Base-by-base conservation (phyloP, 108 stramenopile species). In the Discostella stelligeroides region DNA sequence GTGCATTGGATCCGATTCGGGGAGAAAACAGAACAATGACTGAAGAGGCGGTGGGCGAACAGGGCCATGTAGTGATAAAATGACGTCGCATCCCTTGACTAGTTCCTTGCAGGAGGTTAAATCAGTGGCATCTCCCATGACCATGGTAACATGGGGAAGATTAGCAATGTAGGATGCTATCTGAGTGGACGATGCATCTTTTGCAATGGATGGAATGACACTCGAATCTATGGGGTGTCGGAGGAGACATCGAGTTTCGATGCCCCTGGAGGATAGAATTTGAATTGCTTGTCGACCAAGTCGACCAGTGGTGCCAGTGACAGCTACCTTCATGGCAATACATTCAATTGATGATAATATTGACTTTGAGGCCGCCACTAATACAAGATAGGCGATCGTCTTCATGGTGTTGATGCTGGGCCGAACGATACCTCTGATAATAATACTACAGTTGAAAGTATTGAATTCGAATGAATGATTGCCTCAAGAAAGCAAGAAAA, bases 1-100 rank as follows among this genome's bases (percentile, higher is more conserved):
- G 65, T 92, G 90, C 7, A 45, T 75, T 8, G 81, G 70, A 63
- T 84, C 84, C 10, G 77, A 63, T 63, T 82, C 82, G 4, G 70
- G 57, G 3, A 64, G 59, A 37, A 82, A 62, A 0, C 70, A 48
- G 41, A 66, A 60, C n/a, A 82, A 60, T 11, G 78, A 84, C 28
- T 79, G 63, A 18, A 74, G 38, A 10, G 65, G 69, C 10, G 72
- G 41, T 34, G 70, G 72, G 9, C 43, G 73, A 56, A 24, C 79
- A 42, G 70, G 88, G 37, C 70, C 88, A 69, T 72, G 75, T 42
- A 62, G 40, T 56, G 86, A 70, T 70, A 83, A 63, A 51, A 84
- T 20, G 30, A 79, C 81, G 25, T 68, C 62, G 68, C 88, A 89
- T 12, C 69, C 88, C 42, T 78, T 7, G 21, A 92, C 38, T 14